Evolutionary conservation across 805 yeast genomes (phyloP), one percentile per base, ranked within the genome.

Genomic region (Starmerella bombicola): DNA sequence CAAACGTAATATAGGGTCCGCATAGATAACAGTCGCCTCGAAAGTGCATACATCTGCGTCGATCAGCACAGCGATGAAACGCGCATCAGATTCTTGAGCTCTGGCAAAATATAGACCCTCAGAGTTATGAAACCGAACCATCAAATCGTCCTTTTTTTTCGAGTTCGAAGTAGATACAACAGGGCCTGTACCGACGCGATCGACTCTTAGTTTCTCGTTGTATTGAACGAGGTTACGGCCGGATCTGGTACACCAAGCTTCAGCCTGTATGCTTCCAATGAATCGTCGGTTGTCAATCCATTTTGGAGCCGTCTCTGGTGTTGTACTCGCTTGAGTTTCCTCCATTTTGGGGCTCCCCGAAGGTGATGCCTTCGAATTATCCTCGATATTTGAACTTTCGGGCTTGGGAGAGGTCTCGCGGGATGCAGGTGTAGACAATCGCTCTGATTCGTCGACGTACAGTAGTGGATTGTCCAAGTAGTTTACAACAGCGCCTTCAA

Each of bases 51-150:
- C 64, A 6, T 66, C 64, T 8, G 70, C 58, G 40, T 73, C 80
- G 2, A 81, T 41, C 24, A 85, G 63, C 0, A 93, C 84, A 3
- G 77, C 70, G 8, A 86, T 55, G 9, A 77, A 68, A 4, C 69
- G 60, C 0, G 93, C 84, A 23, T 74, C 64, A 37, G 74, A 80
- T 47, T 78, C 85, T 0, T 82, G 77, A 1, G 82, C 55, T 49
- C 94, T 69, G 0, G 91, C 96, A 23, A 86, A 64, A 55, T 82
- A 94, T 44, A 80, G 40, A 12, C 58, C 61, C 6, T 41, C 38
- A 10, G 41, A 48, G 12, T 58, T 57, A n/a, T 45, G 40, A n/a
- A 64, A 51, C 3, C 63, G 51, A 12, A 63, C 62, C 21, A 59
- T 46, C 25, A 28, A 43, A 30, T 56, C 56, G 10, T 53, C 55